Base-by-base conservation (phyloP, 2,329 filamentous ascomycete species). In the Helicocarpus griseus region DNA sequence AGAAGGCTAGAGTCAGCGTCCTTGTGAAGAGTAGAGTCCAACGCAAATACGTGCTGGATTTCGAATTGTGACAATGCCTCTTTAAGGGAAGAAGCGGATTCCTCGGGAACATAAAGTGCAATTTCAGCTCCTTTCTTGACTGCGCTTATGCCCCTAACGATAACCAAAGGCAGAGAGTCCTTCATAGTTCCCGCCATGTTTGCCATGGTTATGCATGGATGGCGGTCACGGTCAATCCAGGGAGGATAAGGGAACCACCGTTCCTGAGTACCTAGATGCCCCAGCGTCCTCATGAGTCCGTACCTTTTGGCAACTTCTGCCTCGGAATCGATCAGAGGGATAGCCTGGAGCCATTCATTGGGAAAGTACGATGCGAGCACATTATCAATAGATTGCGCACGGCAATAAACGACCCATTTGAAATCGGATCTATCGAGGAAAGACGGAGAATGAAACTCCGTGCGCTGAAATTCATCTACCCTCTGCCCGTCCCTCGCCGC, bases 211-310 rank as follows among this genome's bases (percentile, higher is more conserved):
- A 54, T 43, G 24, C 53, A 52, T 33, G 53, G 44, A 29, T 33
- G 43, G 31, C 53, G 53, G 31, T 52, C 50, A 17, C 53, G 39
- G 35, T 54, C 45, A 35, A 54, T 49, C 53, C 53, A 54, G 13
- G 53, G 53, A 3, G 50, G 49, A 24, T 36, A 54, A 17, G 53
- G 53, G 26, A 54, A 54, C 49, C 50, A 54, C 8, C 53, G 36
- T 26, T 52, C 45, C 14, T 29, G 40, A 45, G 38, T 26, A 39
- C 53, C 53, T n/a, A 54, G 53, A 41, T 54, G 53, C n/a, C 44
- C 31, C 26, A 54, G 53, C 8, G 38, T 38, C 41, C 53, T 52
- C 50, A 49, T 49, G 24, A 49, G 13, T 11, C 53, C 50, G 29
- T 52, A 54, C 38, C 44, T 39, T n/a, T 54, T 28, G 24, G 49